These are phyloP conservation scores for Umbelopsis sp. DNA, from an alignment of 192 early-diverging fungal species.

Conservation along the genomic window DNA sequence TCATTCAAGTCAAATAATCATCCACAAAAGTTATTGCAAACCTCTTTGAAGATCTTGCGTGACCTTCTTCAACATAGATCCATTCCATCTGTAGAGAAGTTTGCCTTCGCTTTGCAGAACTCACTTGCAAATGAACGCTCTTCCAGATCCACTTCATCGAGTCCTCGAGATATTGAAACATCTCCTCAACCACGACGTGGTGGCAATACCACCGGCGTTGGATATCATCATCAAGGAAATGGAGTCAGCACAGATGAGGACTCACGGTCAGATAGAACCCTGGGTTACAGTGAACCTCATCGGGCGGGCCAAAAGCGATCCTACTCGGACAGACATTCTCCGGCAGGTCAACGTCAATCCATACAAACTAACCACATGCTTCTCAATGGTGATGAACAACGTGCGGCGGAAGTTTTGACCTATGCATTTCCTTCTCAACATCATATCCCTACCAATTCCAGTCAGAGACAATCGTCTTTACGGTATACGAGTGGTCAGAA, in stretches of 20 bases:
- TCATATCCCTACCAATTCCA: neutral
- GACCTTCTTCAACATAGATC: neutral
- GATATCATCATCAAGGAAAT: neutral
- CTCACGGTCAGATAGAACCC: neutral
- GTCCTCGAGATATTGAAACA: neutral
- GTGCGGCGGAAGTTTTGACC: neutral
- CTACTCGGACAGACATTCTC: conserved; percentile 11
- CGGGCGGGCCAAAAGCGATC: neutral
- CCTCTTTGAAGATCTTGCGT: neutral
- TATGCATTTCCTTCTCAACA: neutral
- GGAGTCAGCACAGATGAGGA: neutral
- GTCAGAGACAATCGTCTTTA: conserved; percentile 5
- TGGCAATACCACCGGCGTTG: neutral
- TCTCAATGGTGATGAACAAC: conserved; percentile 8
- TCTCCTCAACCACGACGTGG: neutral
- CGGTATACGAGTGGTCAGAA: conserved; percentile 1
- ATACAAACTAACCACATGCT: neutral
- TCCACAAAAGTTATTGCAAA: neutral
- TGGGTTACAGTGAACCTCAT: neutral
- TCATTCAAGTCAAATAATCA: neutral
- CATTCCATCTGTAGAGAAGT: neutral
- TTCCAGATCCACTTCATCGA: neutral
- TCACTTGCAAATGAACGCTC: neutral
- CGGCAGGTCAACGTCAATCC: neutral
- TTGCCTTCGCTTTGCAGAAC: neutral